phyloP scores from a whole-genome alignment of 768 basidiomycete species.

The Tricholoma saponaceum region DNA sequence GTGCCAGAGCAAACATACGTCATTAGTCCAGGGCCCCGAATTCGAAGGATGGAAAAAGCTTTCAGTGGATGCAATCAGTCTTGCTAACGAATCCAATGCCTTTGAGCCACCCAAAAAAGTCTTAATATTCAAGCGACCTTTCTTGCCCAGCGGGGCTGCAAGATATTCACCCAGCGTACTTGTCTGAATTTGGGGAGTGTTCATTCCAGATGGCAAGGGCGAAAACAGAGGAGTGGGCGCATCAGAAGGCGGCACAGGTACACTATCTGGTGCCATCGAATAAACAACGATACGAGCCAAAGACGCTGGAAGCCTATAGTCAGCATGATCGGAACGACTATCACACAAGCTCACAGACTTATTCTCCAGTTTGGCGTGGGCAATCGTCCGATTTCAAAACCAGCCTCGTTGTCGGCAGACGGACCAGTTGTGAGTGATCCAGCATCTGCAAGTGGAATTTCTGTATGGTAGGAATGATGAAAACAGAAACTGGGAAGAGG shows the following conservation, averaged over 20 bases:
- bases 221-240: slow-evolving; percentile 73
- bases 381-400: slow-evolving; percentile 69
- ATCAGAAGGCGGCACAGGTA: slow-evolving; percentile 53
- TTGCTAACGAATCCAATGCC: slow-evolving; percentile 81
- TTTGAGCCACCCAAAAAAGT: slow-evolving; percentile 79
- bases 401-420: slow-evolving; percentile 66
- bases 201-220: slow-evolving; percentile 60
- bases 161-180: slow-evolving; percentile 52
- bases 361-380: slow-evolving; percentile 76
- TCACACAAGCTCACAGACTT: slow-evolving; percentile 34
- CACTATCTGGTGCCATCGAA: slow-evolving; percentile 73
- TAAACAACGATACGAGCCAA: slow-evolving; percentile 85
- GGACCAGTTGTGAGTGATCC: slow-evolving; percentile 76
- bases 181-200: slow-evolving; percentile 49
- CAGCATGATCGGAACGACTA: slow-evolving; percentile 10
- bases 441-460: slow-evolving; percentile 68
- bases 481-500: slow-evolving; percentile 3
- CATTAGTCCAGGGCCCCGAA: slow-evolving; percentile 77
- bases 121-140: slow-evolving; percentile 34
- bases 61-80: slow-evolving; percentile 82
- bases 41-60: slow-evolving; percentile 91
- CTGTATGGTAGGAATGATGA: slow-evolving; percentile 27
- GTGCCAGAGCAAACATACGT: slow-evolving; percentile 39
- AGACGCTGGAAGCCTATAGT: slow-evolving; percentile 44
- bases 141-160: slow-evolving; percentile 52